Conservation (phyloP, 345 rosid species). For the Mangifera indica region DNA sequence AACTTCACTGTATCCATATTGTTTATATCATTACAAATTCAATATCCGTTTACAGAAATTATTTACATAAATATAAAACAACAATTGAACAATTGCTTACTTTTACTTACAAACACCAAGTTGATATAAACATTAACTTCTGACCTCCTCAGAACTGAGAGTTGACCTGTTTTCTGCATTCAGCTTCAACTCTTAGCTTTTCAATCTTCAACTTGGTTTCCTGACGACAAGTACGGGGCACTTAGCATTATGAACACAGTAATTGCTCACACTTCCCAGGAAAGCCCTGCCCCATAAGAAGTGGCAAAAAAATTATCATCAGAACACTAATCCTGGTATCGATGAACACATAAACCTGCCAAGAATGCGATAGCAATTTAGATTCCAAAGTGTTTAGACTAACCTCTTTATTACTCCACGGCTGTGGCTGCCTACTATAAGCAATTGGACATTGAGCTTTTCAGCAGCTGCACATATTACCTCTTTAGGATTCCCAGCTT, state of each 20-base stretch:
- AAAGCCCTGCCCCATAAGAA: conserved; percentile 36
- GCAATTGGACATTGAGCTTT: conserved; percentile 42
- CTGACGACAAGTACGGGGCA: conserved; percentile 54
- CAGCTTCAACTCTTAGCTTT: not conserved
- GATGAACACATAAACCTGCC: too few species aligned
- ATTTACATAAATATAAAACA: too few species aligned
- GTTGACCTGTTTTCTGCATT: not conserved
- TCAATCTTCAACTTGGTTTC: conserved; percentile 29
- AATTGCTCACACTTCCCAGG: conserved; percentile 49
- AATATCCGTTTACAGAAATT: too few species aligned
- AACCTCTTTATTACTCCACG: conserved; percentile 60
- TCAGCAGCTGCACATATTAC: conserved; percentile 45
- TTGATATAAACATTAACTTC: too few species aligned
- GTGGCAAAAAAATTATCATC: too few species aligned
- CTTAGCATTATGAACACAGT: conserved; percentile 49
- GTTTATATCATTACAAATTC: not conserved
- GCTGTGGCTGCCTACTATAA: conserved; percentile 51
- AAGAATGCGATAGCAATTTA: too few species aligned
- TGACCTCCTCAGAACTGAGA: not conserved
- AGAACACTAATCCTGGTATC: too few species aligned
- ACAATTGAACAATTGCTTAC: too few species aligned
- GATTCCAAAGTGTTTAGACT: too few species aligned
- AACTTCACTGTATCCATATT: too few species aligned
- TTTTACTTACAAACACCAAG: not conserved
- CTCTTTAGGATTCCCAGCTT: conserved; percentile 47